A percentile compares a stretch with the other conserved stretches of the same genome.
These are phyloP conservation scores for Cubamyces sp. DNA, from an alignment of 768 basidiomycete genomes.

Conservation along the genomic window DNA sequence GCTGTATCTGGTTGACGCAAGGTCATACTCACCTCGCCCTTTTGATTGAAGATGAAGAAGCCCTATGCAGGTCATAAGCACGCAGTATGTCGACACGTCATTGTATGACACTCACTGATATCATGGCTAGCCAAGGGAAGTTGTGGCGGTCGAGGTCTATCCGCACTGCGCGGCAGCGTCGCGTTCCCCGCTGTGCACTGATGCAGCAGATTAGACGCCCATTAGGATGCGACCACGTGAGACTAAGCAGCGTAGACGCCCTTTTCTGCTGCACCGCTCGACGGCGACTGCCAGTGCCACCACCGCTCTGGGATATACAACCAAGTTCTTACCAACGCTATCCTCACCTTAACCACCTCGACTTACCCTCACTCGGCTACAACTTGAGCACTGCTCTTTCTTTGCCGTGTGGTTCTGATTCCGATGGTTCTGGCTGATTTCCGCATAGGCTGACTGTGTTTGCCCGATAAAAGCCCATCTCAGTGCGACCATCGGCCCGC, in stretches of 20 bases:
- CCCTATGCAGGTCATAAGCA: slow-evolving; percentile 53
- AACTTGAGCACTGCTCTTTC: too few species aligned
- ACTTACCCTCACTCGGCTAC: too few species aligned
- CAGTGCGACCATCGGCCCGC: too few species aligned
- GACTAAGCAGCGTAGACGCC: slow-evolving; percentile 7
- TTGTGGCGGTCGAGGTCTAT: slow-evolving; percentile 1
- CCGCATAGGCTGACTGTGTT: too few species aligned
- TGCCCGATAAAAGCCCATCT: too few species aligned
- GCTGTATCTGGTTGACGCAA: not conserved
- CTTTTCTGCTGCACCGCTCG: not conserved
- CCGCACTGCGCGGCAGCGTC: not conserved
- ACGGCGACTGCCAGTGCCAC: not conserved
- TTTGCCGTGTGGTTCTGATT: too few species aligned
- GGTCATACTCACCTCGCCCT: slow-evolving; percentile 82
- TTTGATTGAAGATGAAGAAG: slow-evolving; percentile 99
- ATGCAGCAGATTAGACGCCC: slow-evolving; percentile 1
- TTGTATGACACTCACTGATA: slow-evolving; percentile 44
- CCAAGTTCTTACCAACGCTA: too few species aligned
- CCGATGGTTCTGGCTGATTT: too few species aligned
- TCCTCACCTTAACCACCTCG: too few species aligned
- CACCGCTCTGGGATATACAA: not conserved
- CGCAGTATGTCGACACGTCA: not conserved
- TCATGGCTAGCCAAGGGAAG: slow-evolving; percentile 39
- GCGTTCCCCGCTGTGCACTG: slow-evolving; percentile 15
- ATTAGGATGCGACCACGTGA: slow-evolving; percentile 5